Evolutionary conservation across 2,329 filamentous ascomycete genomes (phyloP), one percentile per base, ranked within the genome.

Genomic region (Exutisphaerella laricina): DNA sequence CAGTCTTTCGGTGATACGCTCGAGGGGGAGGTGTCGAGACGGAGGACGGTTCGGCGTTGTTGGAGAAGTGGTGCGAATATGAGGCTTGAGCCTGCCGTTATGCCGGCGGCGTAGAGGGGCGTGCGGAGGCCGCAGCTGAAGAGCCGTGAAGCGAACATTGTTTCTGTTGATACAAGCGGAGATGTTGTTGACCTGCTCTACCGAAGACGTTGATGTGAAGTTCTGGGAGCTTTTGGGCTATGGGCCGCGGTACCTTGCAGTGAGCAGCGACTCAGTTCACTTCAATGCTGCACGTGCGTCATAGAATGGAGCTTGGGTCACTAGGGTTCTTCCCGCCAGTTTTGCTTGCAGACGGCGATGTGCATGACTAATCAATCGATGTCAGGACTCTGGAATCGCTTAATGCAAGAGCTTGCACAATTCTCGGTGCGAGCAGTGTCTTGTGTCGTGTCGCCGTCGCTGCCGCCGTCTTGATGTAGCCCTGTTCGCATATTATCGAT

Each of bases 101-200:
- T 49, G 26, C 53, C 43, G 41, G 53, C 53, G 39, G 46, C 34
- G 36, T 59, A 41, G 33, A 59, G 49, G 5, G 58, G 55, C 3
- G 53, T 55, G 23, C 64, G 64, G 26, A 66, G 61, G 36, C 61
- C 54, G 41, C 63, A 49, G 45, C 66, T 56, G 48, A 63, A 57
- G 47, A 67, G 58, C 37, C 63, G 62, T 20, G 67, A 62, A 30
- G 64, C 62, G 39, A 69, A 62, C 67, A 70, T 70, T 26, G 45
- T 58, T 20, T 10, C 31, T 31, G 49, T 38, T 41, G 17, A 5
- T 18, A 26, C 6, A 26, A 7, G 6, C 12, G 23, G 23, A 26
- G n/a, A 26, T 26, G 23, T 26, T 7, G 23, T 26, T 6, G 12
- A 12, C 23, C 6, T 26, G 23, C 6, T 6, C 6, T 26, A 12